These are phyloP conservation scores for Penicillium simplicissimum DNA, from an alignment of 495 filamentous ascomycete species.

Conservation along the genomic window DNA sequence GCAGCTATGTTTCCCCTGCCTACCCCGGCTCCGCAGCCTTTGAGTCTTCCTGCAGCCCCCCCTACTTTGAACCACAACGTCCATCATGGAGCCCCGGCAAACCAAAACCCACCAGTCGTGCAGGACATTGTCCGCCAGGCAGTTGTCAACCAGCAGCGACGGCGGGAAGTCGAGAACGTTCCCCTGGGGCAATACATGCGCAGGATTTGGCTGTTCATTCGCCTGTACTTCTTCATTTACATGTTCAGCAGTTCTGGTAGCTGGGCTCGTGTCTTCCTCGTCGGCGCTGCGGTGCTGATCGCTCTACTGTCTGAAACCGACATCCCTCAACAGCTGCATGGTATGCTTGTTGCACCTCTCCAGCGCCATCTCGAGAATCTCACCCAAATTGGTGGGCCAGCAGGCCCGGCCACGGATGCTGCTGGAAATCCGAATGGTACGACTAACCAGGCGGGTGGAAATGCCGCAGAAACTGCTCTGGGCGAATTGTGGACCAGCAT, in stretches of 20 bases:
- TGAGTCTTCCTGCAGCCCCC: neutral
- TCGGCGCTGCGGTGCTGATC: conserved; percentile 57
- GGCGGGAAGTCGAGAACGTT: conserved; percentile 42
- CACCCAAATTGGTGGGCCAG: conserved; percentile 51
- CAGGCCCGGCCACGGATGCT: conserved; percentile 31
- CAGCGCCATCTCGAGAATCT: conserved; percentile 71
- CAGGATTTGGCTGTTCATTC: conserved; percentile 75
- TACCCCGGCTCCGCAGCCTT: neutral
- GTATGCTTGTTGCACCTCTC: conserved; percentile 60
- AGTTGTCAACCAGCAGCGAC: conserved; percentile 38
- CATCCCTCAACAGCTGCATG: conserved; percentile 56
- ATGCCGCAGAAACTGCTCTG: neutral
- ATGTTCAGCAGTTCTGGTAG: conserved; percentile 73
- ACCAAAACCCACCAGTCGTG: conserved; percentile 30
- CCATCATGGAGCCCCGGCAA: conserved; percentile 39
- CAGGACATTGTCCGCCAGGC: conserved; percentile 44
- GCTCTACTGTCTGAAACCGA: conserved; percentile 68
- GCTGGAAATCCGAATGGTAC: conserved; percentile 8
- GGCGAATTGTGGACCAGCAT: conserved; percentile 45
- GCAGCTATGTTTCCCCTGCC: neutral
- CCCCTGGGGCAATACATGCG: conserved; percentile 51
- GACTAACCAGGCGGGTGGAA: neutral
- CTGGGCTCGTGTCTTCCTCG: conserved; percentile 67
- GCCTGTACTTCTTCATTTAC: conserved; percentile 75
- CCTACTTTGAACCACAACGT: conserved; percentile 20